Evolutionary conservation across 495 filamentous ascomycete genomes (phyloP).

Genomic region (Penicillium tannophilum): DNA sequence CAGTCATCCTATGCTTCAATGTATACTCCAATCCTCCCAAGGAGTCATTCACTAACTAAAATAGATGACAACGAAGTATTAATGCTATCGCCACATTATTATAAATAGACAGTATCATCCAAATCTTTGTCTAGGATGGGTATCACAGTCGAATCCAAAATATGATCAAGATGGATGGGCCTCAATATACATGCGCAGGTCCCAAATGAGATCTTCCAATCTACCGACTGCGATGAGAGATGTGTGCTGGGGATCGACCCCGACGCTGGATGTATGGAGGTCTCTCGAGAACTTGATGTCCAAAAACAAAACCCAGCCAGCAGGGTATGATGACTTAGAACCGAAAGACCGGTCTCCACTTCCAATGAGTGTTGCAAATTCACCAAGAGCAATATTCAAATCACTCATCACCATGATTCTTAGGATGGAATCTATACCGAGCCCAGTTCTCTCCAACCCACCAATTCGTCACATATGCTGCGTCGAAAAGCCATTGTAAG

Average conservation of each 20-base stretch:
- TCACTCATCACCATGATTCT: not conserved
- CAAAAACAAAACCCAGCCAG: not conserved
- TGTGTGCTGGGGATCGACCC: not conserved
- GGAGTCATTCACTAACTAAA: not conserved
- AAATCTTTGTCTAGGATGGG: not conserved
- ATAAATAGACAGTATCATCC: not conserved
- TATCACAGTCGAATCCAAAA: not conserved
- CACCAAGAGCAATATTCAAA: not conserved
- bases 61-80: not conserved
- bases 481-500: slow-evolving; percentile 46
- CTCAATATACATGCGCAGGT: not conserved
- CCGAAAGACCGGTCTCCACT: not conserved
- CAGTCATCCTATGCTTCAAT: too few species aligned
- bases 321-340: not conserved
- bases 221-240: not conserved
- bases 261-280: slow-evolving; percentile 1
- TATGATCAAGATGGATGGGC: not conserved
- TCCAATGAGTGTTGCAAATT: not conserved
- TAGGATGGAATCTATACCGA: slow-evolving; percentile 16
- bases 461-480: slow-evolving; percentile 46
- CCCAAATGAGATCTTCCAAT: not conserved
- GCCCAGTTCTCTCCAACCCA: slow-evolving; percentile 46
- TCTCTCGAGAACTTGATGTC: not conserved
- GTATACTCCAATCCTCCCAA: not conserved
- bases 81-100: not conserved